A percentile compares a stretch with the other conserved stretches of the same genome.
Conservation (phyloP, 2,329 filamentous ascomycete species). For the Sporothrix pseudoabietina region DNA sequence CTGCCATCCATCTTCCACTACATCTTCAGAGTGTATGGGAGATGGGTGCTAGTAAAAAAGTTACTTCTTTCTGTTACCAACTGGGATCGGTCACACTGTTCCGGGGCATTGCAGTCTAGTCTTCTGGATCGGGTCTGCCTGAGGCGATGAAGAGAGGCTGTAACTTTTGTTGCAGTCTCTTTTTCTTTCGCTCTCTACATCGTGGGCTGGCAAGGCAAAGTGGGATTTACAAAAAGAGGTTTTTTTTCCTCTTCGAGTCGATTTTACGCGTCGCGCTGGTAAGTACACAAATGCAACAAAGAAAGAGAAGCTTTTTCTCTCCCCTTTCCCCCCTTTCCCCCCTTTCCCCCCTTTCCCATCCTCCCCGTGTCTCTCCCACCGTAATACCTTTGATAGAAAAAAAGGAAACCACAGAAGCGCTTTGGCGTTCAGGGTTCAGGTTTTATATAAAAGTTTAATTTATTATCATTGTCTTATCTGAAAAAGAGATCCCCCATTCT, state of each 20-base stretch:
- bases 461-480: neutral
- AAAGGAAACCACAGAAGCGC: neutral
- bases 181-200: neutral
- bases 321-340: neutral
- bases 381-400: slow-evolving; percentile 19
- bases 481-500: neutral
- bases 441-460: neutral
- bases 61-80: slow-evolving; percentile 18
- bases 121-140: neutral
- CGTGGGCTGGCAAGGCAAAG: slow-evolving; percentile 30
- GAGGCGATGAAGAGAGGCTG: neutral
- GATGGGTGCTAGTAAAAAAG: neutral
- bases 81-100: slow-evolving; percentile 17
- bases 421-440: slow-evolving; percentile 4
- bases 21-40: neutral
- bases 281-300: slow-evolving; percentile 26
- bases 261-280: slow-evolving; percentile 29
- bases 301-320: neutral
- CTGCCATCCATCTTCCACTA: neutral
- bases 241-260: neutral
- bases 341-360: neutral
- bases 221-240: slow-evolving; percentile 27
- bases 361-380: neutral
- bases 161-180: neutral
- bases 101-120: slow-evolving; percentile 15